Conservation (phyloP, 768 basidiomycete genomes). For the Galerina sulciceps region DNA sequence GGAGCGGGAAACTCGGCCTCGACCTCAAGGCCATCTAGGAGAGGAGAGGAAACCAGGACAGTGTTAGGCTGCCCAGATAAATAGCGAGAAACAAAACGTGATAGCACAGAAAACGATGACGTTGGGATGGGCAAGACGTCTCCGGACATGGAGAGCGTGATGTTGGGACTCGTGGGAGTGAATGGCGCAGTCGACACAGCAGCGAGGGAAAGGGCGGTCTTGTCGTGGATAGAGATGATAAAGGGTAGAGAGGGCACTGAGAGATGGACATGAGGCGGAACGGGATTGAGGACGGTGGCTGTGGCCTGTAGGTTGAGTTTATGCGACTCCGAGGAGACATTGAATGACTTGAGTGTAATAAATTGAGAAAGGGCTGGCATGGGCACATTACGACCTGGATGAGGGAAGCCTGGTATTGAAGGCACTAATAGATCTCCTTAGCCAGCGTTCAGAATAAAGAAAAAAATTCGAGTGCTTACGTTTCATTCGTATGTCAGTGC, state of each 20-base stretch:
- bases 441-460: conserved; percentile 7
- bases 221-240: conserved; percentile 22
- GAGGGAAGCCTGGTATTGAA: conserved; percentile 65
- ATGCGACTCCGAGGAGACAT: conserved; percentile 34
- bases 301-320: conserved; percentile 49
- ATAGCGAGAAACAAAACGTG: conserved; percentile 66
- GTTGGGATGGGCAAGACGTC: conserved; percentile 55
- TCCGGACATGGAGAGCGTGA: conserved; percentile 62
- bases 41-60: conserved; percentile 56
- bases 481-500: conserved; percentile 50
- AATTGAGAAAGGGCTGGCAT: conserved; percentile 63
- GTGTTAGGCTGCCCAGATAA: conserved; percentile 60
- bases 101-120: conserved; percentile 47
- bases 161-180: conserved; percentile 67
- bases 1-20: conserved; percentile 69
- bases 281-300: conserved; percentile 64
- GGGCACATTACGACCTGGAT: conserved; percentile 51
- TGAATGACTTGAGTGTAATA: conserved; percentile 62
- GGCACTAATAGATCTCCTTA: conserved; percentile 50
- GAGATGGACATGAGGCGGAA: conserved; percentile 51
- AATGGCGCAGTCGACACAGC: conserved; percentile 60
- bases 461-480: conserved; percentile 43
- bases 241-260: conserved; percentile 66
- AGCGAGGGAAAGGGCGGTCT: conserved; percentile 48
- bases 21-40: conserved; percentile 52